These are phyloP conservation scores for Lactarius evosmus DNA, from an alignment of 768 basidiomycete genomes.

Conservation along the genomic window DNA sequence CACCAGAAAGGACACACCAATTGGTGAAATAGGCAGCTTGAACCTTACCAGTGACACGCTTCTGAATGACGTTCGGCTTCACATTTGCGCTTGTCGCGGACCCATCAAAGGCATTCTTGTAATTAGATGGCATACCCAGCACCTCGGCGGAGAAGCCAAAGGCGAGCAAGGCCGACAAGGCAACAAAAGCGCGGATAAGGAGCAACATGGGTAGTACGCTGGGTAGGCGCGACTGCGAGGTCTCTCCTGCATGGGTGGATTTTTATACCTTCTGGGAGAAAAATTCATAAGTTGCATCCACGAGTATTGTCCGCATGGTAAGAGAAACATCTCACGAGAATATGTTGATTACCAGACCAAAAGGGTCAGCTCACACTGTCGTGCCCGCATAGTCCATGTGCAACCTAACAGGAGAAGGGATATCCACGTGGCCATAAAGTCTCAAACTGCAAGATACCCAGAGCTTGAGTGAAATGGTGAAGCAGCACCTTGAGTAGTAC, in stretches of 20 bases:
- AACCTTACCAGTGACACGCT: conserved; percentile 30
- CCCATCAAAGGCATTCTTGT: conserved; percentile 9
- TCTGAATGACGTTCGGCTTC: conserved; percentile 8
- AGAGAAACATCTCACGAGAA: background rate
- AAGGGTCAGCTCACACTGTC: background rate
- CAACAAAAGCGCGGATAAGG: conserved; percentile 1
- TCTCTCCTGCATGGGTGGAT: background rate
- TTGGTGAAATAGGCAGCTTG: conserved; percentile 40
- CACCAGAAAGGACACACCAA: conserved; percentile 30
- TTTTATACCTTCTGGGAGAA: background rate
- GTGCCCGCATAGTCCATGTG: background rate
- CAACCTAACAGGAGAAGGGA: background rate
- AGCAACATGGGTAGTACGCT: conserved; percentile 4
- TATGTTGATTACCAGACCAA: background rate
- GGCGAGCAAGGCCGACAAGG: conserved; percentile 2
- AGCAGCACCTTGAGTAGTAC: background rate
- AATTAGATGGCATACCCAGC: conserved; percentile 13
- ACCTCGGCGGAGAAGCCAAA: conserved; percentile 7
- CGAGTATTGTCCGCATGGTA: background rate
- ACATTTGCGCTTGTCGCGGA: conserved; percentile 19
- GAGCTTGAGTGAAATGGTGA: background rate
- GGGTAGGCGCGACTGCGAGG: background rate
- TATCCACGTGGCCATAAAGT: background rate
- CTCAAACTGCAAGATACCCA: background rate
- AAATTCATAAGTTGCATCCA: background rate